These are phyloP conservation scores for Chlamydomonas eustigma DNA, from an alignment of 139 green algal genomes.

Conservation along the genomic window DNA sequence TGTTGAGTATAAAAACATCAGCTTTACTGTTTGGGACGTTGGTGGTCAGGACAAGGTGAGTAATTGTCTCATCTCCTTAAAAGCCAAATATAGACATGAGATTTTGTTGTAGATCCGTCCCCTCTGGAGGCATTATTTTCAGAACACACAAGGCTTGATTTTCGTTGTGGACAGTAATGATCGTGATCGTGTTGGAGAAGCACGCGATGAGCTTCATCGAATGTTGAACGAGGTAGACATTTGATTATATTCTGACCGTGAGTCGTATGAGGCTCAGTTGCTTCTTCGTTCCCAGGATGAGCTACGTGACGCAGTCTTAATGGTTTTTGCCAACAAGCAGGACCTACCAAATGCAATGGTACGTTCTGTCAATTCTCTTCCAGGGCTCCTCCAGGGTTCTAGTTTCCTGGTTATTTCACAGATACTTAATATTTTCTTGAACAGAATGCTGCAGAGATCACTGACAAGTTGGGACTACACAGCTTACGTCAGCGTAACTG, in stretches of 20 bases:
- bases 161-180: conserved; percentile 98
- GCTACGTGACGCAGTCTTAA: conserved; percentile 82
- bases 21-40: conserved; percentile 94
- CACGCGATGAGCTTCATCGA: conserved; percentile 94
- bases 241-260: too few relatives aligned
- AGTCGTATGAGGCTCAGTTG: too few relatives aligned
- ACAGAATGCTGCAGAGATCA: conserved; percentile 55
- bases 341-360: conserved; percentile 97
- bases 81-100: background rate
- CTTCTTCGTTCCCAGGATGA: conserved; percentile 13
- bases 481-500: conserved; percentile 48
- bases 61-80: conserved; percentile 2
- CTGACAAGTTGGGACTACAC: conserved; percentile 98
- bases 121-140: conserved; percentile 96
- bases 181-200: conserved; percentile 88
- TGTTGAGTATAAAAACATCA: conserved; percentile 97
- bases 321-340: conserved; percentile 99
- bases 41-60: conserved; percentile 92
- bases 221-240: conserved; percentile 97
- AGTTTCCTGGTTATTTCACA: background rate
- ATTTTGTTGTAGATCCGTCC: conserved; percentile 83
- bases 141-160: conserved; percentile 98
- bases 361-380: too few relatives aligned
- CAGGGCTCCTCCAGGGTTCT: too few relatives aligned
- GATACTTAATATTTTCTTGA: background rate